phyloP scores from a whole-genome alignment of 164 flowering plant species.

The Cinnamomum chago region DNA sequence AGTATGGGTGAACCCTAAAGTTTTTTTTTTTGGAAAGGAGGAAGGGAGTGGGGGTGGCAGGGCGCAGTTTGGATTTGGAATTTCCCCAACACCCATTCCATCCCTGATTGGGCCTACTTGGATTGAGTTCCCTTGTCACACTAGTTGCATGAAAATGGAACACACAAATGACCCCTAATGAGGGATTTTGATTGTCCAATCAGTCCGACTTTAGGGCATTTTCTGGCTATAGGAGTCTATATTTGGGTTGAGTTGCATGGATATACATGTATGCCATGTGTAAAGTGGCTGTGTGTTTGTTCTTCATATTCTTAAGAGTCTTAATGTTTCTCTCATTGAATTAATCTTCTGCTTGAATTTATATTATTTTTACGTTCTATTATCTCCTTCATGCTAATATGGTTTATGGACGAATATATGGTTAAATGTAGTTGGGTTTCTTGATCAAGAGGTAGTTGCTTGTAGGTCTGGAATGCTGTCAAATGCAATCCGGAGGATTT shows the following conservation, averaged over 20 bases:
- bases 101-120: no score
- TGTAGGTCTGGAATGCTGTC: conserved; percentile 88
- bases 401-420: neutral
- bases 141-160: neutral
- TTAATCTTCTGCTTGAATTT: neutral
- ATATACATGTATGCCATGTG: neutral
- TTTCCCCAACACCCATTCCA: no score
- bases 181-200: neutral
- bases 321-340: neutral
- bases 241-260: neutral
- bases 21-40: no score
- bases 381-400: neutral
- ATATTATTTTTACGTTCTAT: neutral
- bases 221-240: neutral
- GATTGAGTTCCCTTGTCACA: no score
- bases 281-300: neutral
- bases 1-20: no score
- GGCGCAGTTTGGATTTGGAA: no score
- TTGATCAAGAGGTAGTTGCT: conserved; percentile 6
- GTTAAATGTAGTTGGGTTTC: neutral
- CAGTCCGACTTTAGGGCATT: neutral
- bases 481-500: conserved; percentile 55
- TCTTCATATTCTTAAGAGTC: neutral
- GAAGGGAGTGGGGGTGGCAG: no score
- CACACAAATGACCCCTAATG: neutral